phyloP scores from a whole-genome alignment of 129 eudicot genomes.

The Pulicaria dysenterica region DNA sequence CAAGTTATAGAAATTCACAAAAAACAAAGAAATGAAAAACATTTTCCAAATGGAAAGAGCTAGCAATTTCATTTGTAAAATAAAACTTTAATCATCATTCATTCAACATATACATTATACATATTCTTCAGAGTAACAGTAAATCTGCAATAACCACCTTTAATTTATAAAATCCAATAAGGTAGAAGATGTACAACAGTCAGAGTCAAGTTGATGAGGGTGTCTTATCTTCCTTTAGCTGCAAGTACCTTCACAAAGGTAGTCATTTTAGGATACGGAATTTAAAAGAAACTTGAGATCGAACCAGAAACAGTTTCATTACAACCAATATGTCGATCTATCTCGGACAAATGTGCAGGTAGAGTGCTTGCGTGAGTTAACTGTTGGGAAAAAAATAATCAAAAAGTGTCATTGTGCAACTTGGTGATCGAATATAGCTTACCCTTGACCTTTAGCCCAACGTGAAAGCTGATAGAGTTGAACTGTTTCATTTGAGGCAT shows the following conservation, averaged over 20 bases:
- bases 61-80: background rate
- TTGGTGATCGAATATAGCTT: constrained; percentile 28
- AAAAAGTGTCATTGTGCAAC: background rate
- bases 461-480: constrained; percentile 86
- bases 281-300: background rate
- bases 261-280: background rate
- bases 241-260: constrained; percentile 25
- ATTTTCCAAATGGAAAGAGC: background rate
- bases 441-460: constrained; percentile 89
- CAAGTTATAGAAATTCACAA: too few species aligned
- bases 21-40: too few species aligned
- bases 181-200: background rate
- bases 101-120: background rate
- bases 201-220: constrained; percentile 27
- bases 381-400: too few species aligned
- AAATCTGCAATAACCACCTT: constrained; percentile 14
- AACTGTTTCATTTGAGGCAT: constrained; percentile 90
- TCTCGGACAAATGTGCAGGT: too few species aligned
- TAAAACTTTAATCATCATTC: background rate
- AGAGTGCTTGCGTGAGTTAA: background rate
- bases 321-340: too few species aligned
- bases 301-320: background rate
- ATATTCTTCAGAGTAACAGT: background rate
- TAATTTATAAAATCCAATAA: background rate
- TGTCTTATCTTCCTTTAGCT: constrained; percentile 30